Base-by-base conservation (phyloP, 1,284 basidiomycete species). In the Cryptococcus jaspeensis region DNA sequence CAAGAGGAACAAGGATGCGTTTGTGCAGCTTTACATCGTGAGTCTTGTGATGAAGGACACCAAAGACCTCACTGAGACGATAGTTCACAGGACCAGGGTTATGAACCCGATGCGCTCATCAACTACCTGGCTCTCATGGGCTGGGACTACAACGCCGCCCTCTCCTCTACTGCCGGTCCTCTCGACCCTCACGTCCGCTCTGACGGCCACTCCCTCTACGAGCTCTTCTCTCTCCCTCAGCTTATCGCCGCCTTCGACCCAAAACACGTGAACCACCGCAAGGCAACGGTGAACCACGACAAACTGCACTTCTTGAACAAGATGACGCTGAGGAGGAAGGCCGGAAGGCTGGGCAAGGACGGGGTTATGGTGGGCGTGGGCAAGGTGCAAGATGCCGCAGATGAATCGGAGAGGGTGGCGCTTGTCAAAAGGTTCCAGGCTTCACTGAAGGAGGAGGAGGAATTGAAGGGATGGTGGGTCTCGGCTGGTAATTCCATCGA, bases 101-200 rank as follows among this genome's bases (percentile, higher is more conserved):
- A 92, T 84, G 95, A 99, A 73, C 89, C 93, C 0, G 84, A 85
- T 55, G 92, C 94, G 0, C 74, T 99, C 5, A 77, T 94, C 38
- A 99, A 99, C 71, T 98, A 94, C 86, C 83, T 98, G 3, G 92
- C 89, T 0, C 79, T 98, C 22, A 88, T 93, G 46, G 95, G 96
- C 0, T 98, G 93, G 89, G 92, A 91, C 42, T 83, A 82, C 11
- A 79, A 81, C 23, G 41, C 64, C 13, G 62, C 70, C 9, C 56
- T 63, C 47, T 46, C 50, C 5, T 47, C 59, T 0, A 36, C 52
- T 0, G n/a, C 53, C 7, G 5, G 41, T n/a, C 32, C n/a, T 37
- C 58, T 52, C 2, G 60, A 52, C 41, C 50, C 54, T n/a, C 57
- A 78, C 36, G 53, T 55, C 7, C 62, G 73, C 18, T 58, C 49